Conservation (phyloP, 192 early-diverging fungal species). For the Rhizophagus clarus region DNA sequence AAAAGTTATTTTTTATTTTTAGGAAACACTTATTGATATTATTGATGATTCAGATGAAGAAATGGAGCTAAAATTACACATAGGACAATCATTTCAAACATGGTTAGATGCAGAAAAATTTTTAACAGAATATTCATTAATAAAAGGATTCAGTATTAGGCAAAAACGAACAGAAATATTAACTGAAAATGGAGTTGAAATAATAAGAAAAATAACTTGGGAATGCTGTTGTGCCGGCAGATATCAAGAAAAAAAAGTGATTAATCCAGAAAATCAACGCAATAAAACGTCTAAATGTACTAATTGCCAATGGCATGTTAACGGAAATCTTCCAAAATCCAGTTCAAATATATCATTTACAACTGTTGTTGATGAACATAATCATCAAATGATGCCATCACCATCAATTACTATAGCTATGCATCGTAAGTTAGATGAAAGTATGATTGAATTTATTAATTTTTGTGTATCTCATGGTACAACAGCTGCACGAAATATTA, state of each 20-base stretch:
- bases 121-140: too few relatives aligned
- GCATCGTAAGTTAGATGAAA: not conserved
- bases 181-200: too few relatives aligned
- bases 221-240: not conserved
- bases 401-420: not conserved
- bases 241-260: not conserved
- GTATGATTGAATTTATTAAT: not conserved
- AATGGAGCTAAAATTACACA: too few relatives aligned
- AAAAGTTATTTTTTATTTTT: too few relatives aligned
- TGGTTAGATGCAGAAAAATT: too few relatives aligned
- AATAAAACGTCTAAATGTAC: not conserved
- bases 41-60: too few relatives aligned
- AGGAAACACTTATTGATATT: too few relatives aligned
- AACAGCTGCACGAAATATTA: constrained; percentile 4
- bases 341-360: constrained; percentile 2
- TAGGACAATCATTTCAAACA: too few relatives aligned
- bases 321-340: not conserved
- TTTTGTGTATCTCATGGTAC: constrained; percentile 3
- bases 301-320: not conserved
- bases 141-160: too few relatives aligned
- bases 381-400: not conserved
- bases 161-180: too few relatives aligned
- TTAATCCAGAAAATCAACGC: not conserved
- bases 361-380: not conserved
- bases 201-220: not conserved